These are phyloP conservation scores for Globisporangium orthogonon DNA, from an alignment of 352 stramenopile species.

Conservation along the genomic window DNA sequence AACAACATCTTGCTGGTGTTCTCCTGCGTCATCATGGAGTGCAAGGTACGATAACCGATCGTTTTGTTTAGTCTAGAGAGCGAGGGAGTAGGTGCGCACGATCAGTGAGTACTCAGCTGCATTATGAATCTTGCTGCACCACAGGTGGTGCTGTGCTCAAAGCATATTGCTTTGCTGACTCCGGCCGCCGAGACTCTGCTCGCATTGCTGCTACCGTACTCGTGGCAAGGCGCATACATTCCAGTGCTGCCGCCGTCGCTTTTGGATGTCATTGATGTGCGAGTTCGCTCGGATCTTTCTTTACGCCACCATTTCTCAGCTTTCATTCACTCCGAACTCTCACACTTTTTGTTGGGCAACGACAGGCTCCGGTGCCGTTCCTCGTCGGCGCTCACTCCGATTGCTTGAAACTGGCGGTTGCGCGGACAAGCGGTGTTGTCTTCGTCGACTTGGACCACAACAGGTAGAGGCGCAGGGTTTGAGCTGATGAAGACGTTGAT, in stretches of 20 bases:
- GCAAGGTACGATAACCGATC: slow-evolving; percentile 42
- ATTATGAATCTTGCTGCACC: neutral
- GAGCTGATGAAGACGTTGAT: too few relatives aligned
- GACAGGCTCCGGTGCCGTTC: slow-evolving; percentile 90
- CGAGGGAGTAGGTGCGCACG: too few relatives aligned
- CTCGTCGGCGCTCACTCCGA: slow-evolving; percentile 88
- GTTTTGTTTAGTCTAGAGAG: neutral
- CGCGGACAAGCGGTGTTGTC: slow-evolving; percentile 78
- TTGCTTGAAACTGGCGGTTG: slow-evolving; percentile 54
- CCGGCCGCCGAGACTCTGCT: slow-evolving; percentile 90
- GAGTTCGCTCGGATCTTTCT: slow-evolving; percentile 2
- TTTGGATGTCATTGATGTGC: slow-evolving; percentile 91
- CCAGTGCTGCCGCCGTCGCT: slow-evolving; percentile 90
- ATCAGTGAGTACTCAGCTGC: neutral
- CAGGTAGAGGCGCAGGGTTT: slow-evolving; percentile 18
- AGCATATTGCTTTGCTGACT: slow-evolving; percentile 85
- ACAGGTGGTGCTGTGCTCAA: slow-evolving; percentile 90
- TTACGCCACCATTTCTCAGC: neutral
- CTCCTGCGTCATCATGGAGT: slow-evolving; percentile 86
- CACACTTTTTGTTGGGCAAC: neutral
- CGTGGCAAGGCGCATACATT: slow-evolving; percentile 94
- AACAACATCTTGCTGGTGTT: slow-evolving; percentile 91
- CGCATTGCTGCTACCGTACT: slow-evolving; percentile 90
- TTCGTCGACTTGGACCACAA: slow-evolving; percentile 95
- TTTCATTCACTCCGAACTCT: neutral